These are phyloP conservation scores for Bipolaris zeicola DNA, from an alignment of 2,329 filamentous ascomycete species.

Conservation along the genomic window DNA sequence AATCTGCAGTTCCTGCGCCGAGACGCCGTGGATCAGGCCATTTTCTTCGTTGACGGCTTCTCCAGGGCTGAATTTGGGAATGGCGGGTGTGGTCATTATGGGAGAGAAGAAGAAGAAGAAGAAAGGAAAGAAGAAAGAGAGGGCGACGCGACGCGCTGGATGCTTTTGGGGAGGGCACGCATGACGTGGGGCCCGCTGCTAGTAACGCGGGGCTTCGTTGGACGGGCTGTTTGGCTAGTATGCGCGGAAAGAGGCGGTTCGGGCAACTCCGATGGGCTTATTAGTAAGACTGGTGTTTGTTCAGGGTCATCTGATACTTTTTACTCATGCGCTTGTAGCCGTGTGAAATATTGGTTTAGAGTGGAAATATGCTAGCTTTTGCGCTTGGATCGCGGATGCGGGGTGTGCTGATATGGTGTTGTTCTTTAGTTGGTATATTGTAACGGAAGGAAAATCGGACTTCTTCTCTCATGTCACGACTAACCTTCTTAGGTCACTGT, in stretches of 20 bases:
- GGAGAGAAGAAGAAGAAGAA: conserved; percentile 31
- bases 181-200: conserved; percentile 18
- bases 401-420: background rate
- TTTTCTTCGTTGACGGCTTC: conserved; percentile 44
- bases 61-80: conserved; percentile 35
- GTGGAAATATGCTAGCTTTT: background rate
- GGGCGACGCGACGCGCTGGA: conserved; percentile 18
- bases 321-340: background rate
- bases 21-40: conserved; percentile 60
- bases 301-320: background rate
- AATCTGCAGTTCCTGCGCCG: conserved; percentile 65
- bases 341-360: background rate
- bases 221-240: conserved; percentile 6
- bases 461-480: background rate
- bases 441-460: background rate
- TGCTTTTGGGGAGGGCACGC: conserved; percentile 15
- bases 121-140: conserved; percentile 26
- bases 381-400: background rate
- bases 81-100: conserved; percentile 40
- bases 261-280: conserved; percentile 17
- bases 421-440: too few species aligned
- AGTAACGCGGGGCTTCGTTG: conserved; percentile 11
- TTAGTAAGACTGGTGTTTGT: background rate
- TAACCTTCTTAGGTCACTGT: too few species aligned
- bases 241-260: conserved; percentile 22